Evolutionary conservation across 208 protist species (phyloP).

Genomic region (Phytomonas serpens): DNA sequence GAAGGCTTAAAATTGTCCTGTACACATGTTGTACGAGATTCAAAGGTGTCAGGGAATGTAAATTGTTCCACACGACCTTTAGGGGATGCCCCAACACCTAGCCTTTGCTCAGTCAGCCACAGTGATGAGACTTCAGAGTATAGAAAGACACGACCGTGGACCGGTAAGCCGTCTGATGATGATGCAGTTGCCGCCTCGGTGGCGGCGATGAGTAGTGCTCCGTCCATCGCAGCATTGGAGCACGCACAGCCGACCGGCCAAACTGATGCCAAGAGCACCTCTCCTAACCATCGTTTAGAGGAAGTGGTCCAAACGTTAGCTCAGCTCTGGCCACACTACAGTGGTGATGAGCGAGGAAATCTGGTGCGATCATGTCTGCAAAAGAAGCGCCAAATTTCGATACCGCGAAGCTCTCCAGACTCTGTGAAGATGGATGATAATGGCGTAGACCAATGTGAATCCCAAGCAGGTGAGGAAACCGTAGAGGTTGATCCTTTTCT

Average conservation of each 20-base stretch:
- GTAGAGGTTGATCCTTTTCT: background rate
- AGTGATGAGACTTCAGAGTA: background rate
- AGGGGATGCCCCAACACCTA: background rate
- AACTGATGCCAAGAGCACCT: background rate
- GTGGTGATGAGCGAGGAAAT: background rate
- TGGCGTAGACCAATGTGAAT: background rate
- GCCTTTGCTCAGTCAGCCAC: background rate
- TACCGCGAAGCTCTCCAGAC: background rate
- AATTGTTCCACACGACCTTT: background rate
- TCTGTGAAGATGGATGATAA: background rate
- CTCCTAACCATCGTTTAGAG: background rate
- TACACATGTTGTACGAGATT: background rate
- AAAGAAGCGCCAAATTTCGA: background rate
- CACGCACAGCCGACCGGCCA: background rate
- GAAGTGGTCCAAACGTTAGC: background rate
- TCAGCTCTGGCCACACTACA: constrained; percentile 1
- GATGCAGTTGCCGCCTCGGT: background rate
- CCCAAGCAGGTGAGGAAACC: background rate
- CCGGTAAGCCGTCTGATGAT: background rate
- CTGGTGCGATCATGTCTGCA: background rate
- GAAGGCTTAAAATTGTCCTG: background rate
- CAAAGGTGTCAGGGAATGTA: background rate
- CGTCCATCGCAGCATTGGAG: background rate
- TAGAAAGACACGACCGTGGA: background rate
- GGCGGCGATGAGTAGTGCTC: background rate